Conservation (phyloP, 2,329 filamentous ascomycete genomes). For the Diplodia scrobiculata region DNA sequence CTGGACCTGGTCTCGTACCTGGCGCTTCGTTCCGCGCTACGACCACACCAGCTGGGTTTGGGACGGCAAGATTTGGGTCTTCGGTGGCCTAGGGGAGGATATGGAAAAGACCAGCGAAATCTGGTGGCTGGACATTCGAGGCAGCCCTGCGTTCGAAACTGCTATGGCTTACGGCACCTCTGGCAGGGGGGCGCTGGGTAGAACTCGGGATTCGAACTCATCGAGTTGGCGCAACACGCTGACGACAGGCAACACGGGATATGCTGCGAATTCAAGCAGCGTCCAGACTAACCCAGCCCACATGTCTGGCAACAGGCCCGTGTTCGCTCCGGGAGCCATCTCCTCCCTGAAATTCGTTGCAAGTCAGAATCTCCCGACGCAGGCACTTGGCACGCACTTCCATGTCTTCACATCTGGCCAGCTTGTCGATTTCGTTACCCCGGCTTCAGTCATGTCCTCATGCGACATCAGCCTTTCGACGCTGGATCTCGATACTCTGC, state of each 20-base stretch:
- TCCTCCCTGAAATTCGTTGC: conserved; percentile 88
- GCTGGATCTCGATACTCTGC: conserved; percentile 79
- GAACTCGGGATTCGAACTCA: conserved; percentile 43
- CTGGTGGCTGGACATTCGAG: conserved; percentile 96
- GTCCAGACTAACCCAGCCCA: conserved; percentile 58
- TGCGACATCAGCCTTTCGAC: conserved; percentile 89
- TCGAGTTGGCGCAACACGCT: conserved; percentile 34
- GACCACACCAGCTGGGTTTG: conserved; percentile 96
- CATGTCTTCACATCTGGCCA: conserved; percentile 93
- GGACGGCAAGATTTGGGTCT: conserved; percentile 91
- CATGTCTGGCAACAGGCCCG: conserved; percentile 51
- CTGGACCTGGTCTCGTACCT: conserved; percentile 94
- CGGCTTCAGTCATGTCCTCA: conserved; percentile 80
- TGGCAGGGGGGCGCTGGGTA: conserved; percentile 12
- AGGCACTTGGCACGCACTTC: conserved; percentile 90
- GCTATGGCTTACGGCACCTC: conserved; percentile 58
- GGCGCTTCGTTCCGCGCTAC: conserved; percentile 92
- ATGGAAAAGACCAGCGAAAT: conserved; percentile 97
- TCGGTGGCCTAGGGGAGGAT: conserved; percentile 89
- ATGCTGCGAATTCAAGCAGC: conserved; percentile 72
- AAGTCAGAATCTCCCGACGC: conserved; percentile 80
- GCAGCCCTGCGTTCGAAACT: conserved; percentile 79
- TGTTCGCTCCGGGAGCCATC: conserved; percentile 77
- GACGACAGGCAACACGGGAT: conserved; percentile 52
- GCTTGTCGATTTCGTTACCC: conserved; percentile 90